These are phyloP conservation scores for Venturia effusa DNA, from an alignment of 2,329 filamentous ascomycete genomes.

Conservation along the genomic window DNA sequence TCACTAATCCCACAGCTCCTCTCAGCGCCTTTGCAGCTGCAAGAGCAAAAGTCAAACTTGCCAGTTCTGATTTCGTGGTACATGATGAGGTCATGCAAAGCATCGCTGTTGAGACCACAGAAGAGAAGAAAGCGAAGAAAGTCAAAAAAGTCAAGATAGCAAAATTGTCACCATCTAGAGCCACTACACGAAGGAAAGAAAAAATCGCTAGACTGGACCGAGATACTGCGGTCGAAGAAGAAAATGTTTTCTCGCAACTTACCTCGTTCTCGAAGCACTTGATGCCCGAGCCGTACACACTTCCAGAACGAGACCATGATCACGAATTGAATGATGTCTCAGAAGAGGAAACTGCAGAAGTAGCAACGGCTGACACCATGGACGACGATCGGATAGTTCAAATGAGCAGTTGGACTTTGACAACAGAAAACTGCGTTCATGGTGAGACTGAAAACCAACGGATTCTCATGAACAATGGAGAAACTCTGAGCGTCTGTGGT, in stretches of 20 bases:
- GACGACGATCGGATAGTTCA: neutral
- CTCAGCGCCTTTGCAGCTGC: slow-evolving; percentile 8
- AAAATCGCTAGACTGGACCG: neutral
- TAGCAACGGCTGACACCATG: neutral
- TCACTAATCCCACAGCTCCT: neutral
- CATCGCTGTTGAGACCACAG: neutral
- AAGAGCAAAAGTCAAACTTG: slow-evolving; percentile 3
- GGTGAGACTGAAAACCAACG: neutral
- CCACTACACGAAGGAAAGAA: neutral
- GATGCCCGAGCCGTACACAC: neutral
- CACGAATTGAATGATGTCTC: neutral
- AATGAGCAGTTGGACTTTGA: slow-evolving; percentile 2
- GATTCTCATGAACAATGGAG: neutral
- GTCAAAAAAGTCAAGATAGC: neutral
- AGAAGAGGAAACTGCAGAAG: neutral
- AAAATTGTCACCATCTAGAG: neutral
- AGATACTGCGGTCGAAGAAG: neutral
- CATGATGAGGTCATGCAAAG: neutral
- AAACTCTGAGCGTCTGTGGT: neutral
- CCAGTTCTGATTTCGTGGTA: neutral
- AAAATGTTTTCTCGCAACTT: neutral
- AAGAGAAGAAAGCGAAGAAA: neutral
- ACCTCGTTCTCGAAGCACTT: neutral
- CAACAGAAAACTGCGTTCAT: neutral
- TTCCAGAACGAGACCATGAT: neutral